Evolutionary conservation across 73 alveolate species (phyloP).

Genomic region (Strombidium stylifer): DNA sequence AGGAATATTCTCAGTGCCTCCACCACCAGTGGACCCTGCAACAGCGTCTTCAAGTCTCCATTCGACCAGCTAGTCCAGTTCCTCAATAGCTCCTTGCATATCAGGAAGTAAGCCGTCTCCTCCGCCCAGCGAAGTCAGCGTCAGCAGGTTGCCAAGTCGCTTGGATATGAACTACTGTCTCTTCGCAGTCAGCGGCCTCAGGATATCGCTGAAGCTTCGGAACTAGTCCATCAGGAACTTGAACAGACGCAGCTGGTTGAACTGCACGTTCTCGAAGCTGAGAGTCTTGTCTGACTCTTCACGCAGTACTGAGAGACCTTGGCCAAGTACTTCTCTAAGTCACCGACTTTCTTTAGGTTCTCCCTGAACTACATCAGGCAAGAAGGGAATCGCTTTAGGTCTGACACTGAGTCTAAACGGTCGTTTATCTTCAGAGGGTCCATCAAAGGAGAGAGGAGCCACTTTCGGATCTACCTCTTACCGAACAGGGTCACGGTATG

Average conservation of each 20-base stretch:
- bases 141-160: background rate
- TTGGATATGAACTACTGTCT: conserved; percentile 20
- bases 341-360: conserved; percentile 39
- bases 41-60: conserved; percentile 34
- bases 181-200: conserved; percentile 16
- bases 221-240: conserved; percentile 16
- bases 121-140: conserved; percentile 25
- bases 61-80: conserved; percentile 28
- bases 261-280: conserved; percentile 59
- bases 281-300: conserved; percentile 50
- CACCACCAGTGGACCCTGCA: conserved; percentile 31
- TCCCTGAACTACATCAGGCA: conserved; percentile 48
- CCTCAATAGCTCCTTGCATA: conserved; percentile 30
- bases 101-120: conserved; percentile 42
- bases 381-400: conserved; percentile 18
- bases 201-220: conserved; percentile 8
- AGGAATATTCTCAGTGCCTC: conserved; percentile 30
- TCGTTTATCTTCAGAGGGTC: conserved; percentile 46
- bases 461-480: conserved; percentile 50
- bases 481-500: conserved; percentile 67
- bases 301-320: conserved; percentile 58
- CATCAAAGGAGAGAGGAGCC: conserved; percentile 66
- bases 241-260: conserved; percentile 49
- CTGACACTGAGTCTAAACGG: conserved; percentile 52
- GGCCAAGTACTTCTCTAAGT: conserved; percentile 55